phyloP scores from a whole-genome alignment of 768 basidiomycete genomes.

The Boletus eberwhitei region DNA sequence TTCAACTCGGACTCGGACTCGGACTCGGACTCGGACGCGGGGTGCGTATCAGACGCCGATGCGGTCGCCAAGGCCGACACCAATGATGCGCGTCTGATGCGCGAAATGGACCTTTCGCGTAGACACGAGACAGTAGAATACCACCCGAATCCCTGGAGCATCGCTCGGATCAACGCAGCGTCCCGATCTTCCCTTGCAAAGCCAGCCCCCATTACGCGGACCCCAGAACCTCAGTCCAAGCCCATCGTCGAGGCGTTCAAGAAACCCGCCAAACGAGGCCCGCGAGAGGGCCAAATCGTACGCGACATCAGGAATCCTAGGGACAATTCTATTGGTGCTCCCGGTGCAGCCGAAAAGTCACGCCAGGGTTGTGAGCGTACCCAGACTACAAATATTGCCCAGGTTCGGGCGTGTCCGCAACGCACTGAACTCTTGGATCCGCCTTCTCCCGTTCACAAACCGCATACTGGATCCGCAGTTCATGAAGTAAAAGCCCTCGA shows the following conservation, averaged over 20 bases:
- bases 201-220: background rate
- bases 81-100: conserved; percentile 31
- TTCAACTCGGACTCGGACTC: conserved; percentile 19
- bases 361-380: background rate
- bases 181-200: conserved; percentile 34
- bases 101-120: conserved; percentile 57
- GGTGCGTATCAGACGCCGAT: background rate
- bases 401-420: background rate
- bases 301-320: background rate
- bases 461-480: background rate
- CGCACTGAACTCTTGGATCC: background rate
- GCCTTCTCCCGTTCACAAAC: background rate
- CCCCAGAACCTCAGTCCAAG: conserved; percentile 23
- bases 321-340: background rate
- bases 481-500: background rate
- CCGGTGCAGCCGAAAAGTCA: background rate
- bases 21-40: conserved; percentile 2
- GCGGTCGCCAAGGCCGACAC: background rate
- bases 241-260: conserved; percentile 47
- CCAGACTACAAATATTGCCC: background rate
- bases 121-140: conserved; percentile 61
- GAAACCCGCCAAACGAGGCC: conserved; percentile 33
- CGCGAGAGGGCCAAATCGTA: background rate
- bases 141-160: conserved; percentile 77
- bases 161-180: conserved; percentile 76